These are phyloP conservation scores for Pleurotus pulmonarius DNA, from an alignment of 768 basidiomycete genomes.

Conservation along the genomic window DNA sequence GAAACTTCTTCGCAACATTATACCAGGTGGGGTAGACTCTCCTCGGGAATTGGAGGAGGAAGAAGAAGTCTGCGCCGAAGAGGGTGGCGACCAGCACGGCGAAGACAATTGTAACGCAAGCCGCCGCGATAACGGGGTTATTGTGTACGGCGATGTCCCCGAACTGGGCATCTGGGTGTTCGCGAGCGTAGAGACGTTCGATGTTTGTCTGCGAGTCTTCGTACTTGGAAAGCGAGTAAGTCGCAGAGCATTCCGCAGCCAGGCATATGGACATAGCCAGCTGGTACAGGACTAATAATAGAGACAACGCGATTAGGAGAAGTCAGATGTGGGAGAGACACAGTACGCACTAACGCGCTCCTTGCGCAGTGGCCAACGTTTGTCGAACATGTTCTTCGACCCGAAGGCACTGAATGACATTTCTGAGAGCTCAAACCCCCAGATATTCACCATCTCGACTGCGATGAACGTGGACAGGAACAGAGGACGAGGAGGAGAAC, in stretches of 20 bases:
- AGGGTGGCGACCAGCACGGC: constrained; percentile 31
- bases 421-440: constrained; percentile 31
- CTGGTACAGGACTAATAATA: constrained; percentile 10
- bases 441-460: constrained; percentile 22
- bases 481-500: too few relatives aligned
- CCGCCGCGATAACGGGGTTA: constrained; percentile 25
- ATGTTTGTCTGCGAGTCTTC: constrained; percentile 24
- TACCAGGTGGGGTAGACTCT: constrained; percentile 30
- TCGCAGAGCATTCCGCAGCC: constrained; percentile 32
- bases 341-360: constrained; percentile 25
- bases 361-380: constrained; percentile 25
- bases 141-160: constrained; percentile 23
- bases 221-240: constrained; percentile 33
- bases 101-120: constrained; percentile 28
- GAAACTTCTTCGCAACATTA: constrained; percentile 14
- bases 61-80: constrained; percentile 33
- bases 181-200: constrained; percentile 10
- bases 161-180: constrained; percentile 7
- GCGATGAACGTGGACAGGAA: background rate
- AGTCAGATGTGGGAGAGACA: background rate
- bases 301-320: background rate
- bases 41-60: constrained; percentile 30
- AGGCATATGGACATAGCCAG: constrained; percentile 28
- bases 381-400: constrained; percentile 26
- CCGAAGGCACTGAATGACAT: constrained; percentile 29